Evolutionary conservation across 2,329 filamentous ascomycete species (phyloP).

Genomic region (Pyrenophora teres): DNA sequence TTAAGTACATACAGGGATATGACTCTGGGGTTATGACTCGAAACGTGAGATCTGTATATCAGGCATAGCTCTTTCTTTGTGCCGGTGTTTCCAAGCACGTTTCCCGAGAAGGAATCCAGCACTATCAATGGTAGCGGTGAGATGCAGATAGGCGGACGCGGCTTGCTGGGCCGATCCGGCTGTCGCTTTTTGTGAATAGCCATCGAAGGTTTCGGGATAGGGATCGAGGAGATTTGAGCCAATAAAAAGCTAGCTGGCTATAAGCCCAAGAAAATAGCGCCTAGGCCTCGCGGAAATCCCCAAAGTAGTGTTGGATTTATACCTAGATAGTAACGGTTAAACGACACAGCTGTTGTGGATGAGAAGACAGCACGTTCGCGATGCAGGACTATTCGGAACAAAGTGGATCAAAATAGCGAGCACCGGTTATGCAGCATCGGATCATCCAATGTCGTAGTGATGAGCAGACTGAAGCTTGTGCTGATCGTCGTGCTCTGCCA

Average conservation of each 20-base stretch:
- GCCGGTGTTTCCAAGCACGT: no score
- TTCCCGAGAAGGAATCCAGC: no score
- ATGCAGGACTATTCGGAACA: neutral
- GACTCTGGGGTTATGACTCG: no score
- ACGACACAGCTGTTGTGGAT: neutral
- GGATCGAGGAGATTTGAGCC: conserved; percentile 1
- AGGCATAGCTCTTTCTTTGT: no score
- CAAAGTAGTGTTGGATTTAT: no score
- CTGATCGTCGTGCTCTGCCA: conserved; percentile 12
- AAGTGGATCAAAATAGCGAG: neutral
- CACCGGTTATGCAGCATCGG: neutral
- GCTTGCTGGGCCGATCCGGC: conserved; percentile 7
- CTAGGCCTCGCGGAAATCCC: neutral
- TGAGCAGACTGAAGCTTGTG: conserved; percentile 2
- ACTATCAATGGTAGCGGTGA: neutral
- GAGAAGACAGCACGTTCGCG: no score
- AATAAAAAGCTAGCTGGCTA: neutral
- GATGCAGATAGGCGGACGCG: neutral
- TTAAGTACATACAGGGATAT: no score
- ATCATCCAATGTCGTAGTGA: neutral
- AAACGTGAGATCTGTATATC: no score
- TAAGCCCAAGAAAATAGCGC: conserved; percentile 1
- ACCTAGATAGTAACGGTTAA: neutral
- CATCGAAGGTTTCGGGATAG: conserved; percentile 10
- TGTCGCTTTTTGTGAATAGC: neutral